Conservation (phyloP, 2,329 filamentous ascomycete genomes). For the Aureobasidium pullulans region DNA sequence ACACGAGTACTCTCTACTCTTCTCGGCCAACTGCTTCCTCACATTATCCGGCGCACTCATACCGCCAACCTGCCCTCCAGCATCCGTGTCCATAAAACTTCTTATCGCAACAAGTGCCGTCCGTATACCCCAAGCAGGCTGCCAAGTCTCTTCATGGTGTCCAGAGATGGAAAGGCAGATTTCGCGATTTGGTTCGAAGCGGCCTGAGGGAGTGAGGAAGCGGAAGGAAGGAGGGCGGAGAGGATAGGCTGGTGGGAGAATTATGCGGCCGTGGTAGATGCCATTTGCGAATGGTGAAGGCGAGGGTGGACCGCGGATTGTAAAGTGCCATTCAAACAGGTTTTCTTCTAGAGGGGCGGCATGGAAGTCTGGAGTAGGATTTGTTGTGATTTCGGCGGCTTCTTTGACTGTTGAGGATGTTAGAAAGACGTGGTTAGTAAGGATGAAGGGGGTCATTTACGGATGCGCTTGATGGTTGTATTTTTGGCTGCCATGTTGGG, state of each 20-base stretch:
- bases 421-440: constrained; percentile 15
- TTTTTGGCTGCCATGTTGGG: constrained; percentile 54
- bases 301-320: constrained; percentile 76
- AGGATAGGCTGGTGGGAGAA: constrained; percentile 82
- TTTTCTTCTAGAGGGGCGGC: constrained; percentile 88
- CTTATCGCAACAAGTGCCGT: constrained; percentile 75
- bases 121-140: constrained; percentile 93
- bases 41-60: constrained; percentile 67
- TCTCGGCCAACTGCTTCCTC: constrained; percentile 60
- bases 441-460: constrained; percentile 40
- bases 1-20: constrained; percentile 63
- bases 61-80: constrained; percentile 81
- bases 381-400: constrained; percentile 73
- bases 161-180: constrained; percentile 92
- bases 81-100: constrained; percentile 88
- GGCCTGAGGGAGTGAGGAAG: constrained; percentile 82
- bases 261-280: constrained; percentile 92
- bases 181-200: constrained; percentile 94
- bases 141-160: constrained; percentile 97
- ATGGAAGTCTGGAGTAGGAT: constrained; percentile 77
- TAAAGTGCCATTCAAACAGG: constrained; percentile 99
- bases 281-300: constrained; percentile 70
- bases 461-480: constrained; percentile 76
- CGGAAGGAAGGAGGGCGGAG: constrained; percentile 91
- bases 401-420: constrained; percentile 61